Percentiles rank a stretch among this genome's conserved stretches.
These are phyloP conservation scores for Teunomyces atbi DNA, from an alignment of 805 yeast genomes.

Conservation along the genomic window DNA sequence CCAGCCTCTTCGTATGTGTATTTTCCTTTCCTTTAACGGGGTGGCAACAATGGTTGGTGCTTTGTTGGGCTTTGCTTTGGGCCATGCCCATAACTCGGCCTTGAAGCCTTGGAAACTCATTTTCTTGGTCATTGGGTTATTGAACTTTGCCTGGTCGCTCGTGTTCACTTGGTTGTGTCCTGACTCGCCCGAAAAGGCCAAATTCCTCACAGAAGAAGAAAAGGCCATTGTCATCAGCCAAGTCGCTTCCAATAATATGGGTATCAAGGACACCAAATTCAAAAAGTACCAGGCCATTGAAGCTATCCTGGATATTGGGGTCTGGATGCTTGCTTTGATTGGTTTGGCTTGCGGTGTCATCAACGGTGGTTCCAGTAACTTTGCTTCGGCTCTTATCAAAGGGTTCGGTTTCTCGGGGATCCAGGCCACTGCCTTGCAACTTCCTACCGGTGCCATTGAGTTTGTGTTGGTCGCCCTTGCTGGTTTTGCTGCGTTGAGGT, in stretches of 20 bases:
- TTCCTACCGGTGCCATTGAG: slow-evolving; percentile 47
- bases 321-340: slow-evolving; percentile 18
- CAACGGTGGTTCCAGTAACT: slow-evolving; percentile 28
- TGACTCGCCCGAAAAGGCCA: slow-evolving; percentile 41
- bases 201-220: slow-evolving; percentile 40
- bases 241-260: slow-evolving; percentile 49
- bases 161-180: slow-evolving; percentile 46
- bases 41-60: slow-evolving; percentile 52
- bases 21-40: slow-evolving; percentile 58
- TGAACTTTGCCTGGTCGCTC: slow-evolving; percentile 51
- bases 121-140: slow-evolving; percentile 54
- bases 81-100: slow-evolving; percentile 38
- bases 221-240: slow-evolving; percentile 42
- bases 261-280: slow-evolving; percentile 49
- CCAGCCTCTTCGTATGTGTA: slow-evolving; percentile 52
- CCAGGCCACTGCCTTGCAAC: slow-evolving; percentile 49
- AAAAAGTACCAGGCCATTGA: slow-evolving; percentile 46
- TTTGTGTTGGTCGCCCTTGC: slow-evolving; percentile 55
- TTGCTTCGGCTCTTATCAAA: slow-evolving; percentile 46
- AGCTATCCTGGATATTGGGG: slow-evolving; percentile 15
- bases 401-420: slow-evolving; percentile 47
- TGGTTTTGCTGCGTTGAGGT: slow-evolving; percentile 22
- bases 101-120: slow-evolving; percentile 60
- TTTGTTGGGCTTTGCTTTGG: slow-evolving; percentile 46
- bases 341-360: slow-evolving; percentile 31